Evolutionary conservation across 2,329 filamentous ascomycete species (phyloP).

Genomic region (Colletotrichum nymphaeae): DNA sequence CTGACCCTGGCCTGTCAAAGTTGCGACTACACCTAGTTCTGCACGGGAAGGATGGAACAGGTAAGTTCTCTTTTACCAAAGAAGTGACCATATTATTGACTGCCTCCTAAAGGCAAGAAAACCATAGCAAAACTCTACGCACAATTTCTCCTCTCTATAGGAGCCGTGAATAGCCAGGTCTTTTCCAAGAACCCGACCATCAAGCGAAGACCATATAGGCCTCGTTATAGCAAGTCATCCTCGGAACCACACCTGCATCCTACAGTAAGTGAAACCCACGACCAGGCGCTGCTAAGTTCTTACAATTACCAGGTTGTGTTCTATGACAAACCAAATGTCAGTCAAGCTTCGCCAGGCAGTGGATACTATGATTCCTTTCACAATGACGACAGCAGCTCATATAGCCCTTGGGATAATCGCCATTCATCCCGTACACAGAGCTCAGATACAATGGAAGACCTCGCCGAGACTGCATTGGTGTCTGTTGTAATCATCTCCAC

Average conservation of each 20-base stretch:
- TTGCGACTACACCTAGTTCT: neutral
- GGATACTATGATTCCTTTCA: too few species aligned
- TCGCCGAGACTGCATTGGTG: too few species aligned
- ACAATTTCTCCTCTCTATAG: constrained; percentile 54
- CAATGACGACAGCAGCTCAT: too few species aligned
- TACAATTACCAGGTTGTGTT: constrained; percentile 10
- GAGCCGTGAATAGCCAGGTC: constrained; percentile 20
- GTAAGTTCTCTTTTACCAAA: neutral
- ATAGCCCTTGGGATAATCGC: too few species aligned
- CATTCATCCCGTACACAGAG: too few species aligned
- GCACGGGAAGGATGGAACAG: neutral
- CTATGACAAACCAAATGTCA: neutral
- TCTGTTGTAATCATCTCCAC: neutral
- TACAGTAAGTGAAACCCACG: constrained; percentile 44
- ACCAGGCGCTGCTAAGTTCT: constrained; percentile 41
- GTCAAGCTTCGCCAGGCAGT: too few species aligned
- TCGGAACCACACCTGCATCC: constrained; percentile 43
- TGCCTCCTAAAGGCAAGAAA: constrained; percentile 58
- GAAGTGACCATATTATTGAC: too few species aligned
- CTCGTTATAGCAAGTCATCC: constrained; percentile 34
- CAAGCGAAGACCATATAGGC: too few species aligned
- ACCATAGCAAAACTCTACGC: constrained; percentile 70
- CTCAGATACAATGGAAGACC: too few species aligned
- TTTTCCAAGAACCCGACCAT: constrained; percentile 39
- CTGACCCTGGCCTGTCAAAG: neutral